Percentiles rank a stretch among this genome's conserved stretches.
These are phyloP conservation scores for Nasturtium officinale DNA, from an alignment of 345 rosid genomes.

Conservation along the genomic window DNA sequence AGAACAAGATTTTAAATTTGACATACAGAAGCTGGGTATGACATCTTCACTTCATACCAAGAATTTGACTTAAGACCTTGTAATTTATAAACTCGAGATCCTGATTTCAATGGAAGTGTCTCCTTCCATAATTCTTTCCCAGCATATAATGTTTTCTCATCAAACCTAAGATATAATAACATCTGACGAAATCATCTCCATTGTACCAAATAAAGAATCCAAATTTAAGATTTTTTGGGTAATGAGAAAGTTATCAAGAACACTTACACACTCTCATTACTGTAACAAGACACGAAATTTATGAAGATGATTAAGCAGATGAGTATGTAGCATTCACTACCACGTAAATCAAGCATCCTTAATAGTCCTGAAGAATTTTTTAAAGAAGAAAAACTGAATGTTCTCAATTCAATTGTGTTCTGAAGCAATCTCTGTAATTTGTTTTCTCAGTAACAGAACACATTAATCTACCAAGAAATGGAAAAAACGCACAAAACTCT, in stretches of 20 bases:
- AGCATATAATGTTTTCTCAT: constrained; percentile 49
- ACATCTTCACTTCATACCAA: constrained; percentile 98
- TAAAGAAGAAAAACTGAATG: not conserved
- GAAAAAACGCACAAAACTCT: not conserved
- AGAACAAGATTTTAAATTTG: constrained; percentile 13
- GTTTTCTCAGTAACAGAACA: not conserved
- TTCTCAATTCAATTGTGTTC: not conserved
- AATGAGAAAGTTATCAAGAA: not conserved
- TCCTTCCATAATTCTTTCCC: constrained; percentile 77
- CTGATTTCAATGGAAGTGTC: constrained; percentile 56
- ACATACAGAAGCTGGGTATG: constrained; percentile 98
- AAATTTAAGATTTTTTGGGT: not conserved
- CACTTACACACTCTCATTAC: constrained; percentile 49
- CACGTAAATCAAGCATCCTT: constrained; percentile 34
- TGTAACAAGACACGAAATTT: constrained; percentile 26
- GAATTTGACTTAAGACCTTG: constrained; percentile 66
- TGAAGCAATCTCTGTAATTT: constrained; percentile 3
- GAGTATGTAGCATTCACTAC: constrained; percentile 20
- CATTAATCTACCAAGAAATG: not conserved
- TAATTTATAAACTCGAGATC: constrained; percentile 62
- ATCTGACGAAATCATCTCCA: not conserved
- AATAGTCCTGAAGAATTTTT: not conserved
- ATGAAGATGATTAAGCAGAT: constrained; percentile 38
- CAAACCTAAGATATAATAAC: constrained; percentile 42
- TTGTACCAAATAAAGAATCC: not conserved